Evolutionary conservation across 1,284 basidiomycete genomes (phyloP), one percentile per base, ranked within the genome.

Genomic region (Microbotryomycetes sp.): DNA sequence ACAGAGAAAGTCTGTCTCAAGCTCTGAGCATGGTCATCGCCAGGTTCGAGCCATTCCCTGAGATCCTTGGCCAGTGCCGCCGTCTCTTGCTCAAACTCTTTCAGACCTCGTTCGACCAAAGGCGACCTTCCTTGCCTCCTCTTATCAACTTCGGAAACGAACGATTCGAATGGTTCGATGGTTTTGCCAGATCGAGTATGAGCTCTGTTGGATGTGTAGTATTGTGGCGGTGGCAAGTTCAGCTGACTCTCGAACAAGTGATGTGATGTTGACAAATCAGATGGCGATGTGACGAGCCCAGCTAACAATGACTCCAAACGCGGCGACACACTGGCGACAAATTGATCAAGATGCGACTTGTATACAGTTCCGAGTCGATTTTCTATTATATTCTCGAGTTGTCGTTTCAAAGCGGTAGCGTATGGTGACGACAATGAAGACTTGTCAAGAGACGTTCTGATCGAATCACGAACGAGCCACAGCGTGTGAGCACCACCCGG

Each of bases 201-300:
- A n/a, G n/a, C 45, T 22, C 7, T 9, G 16, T 19, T 49, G 30
- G 32, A 14, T 0, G 32, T 15, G 29, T 56, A 61, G 15, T 49
- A 45, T 25, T 42, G 45, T 4, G 56, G 16, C 12, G 59, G n/a
- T 19, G 69, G 69, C 52, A 71, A 68, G 3, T 58, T 49, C 26
- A 70, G 55, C 4, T 62, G 64, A 5, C 50, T 16, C 0, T 70
- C 68, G 53, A 69, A 69, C 12, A 69, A 51, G 62, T 66, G 69
- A 6, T 32, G 5, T 0, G 62, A 56, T 0, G 66, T 32, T 28
- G 61, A 58, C 29, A 19, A 30, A 32, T 68, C 66, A 7, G 53
- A 19, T 1, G 23, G 5, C 4, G 56, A 48, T 5, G 31, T 47
- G 1, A 56, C 61, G 3, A 61, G 45, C 1, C 54, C 59, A 23